Evolutionary conservation across 169 alveolate genomes (phyloP).

Genomic region (Amoebophrya sp.): DNA sequence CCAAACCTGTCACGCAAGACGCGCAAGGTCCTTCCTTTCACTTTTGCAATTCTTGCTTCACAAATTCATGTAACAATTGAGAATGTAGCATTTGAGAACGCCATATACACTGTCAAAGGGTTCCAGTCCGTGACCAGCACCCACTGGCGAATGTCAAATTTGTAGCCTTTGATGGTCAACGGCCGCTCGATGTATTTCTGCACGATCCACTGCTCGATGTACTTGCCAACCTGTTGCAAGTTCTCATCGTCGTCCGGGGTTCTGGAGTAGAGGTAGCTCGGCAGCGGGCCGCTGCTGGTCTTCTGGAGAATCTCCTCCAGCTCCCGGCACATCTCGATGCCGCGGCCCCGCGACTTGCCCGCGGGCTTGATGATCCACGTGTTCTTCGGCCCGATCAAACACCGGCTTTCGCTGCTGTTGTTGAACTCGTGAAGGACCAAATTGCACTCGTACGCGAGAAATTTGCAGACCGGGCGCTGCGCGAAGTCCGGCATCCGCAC

Average conservation of each 20-base stretch:
- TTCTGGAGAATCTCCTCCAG: background rate
- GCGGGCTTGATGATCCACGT: constrained; percentile 21
- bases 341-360: background rate
- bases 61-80: no score
- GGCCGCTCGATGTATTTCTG: constrained; percentile 67
- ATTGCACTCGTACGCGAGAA: background rate
- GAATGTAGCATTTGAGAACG: no score
- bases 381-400: background rate
- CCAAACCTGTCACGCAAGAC: no score
- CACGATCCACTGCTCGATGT: constrained; percentile 39
- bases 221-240: background rate
- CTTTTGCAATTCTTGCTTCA: no score
- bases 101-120: constrained; percentile 63
- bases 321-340: constrained; percentile 15
- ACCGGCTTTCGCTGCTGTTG: background rate
- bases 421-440: background rate
- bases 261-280: background rate
- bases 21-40: no score
- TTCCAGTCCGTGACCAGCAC: constrained; percentile 69
- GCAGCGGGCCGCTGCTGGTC: constrained; percentile 3
- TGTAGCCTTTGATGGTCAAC: constrained; percentile 50
- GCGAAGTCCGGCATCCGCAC: background rate
- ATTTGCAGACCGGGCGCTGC: background rate
- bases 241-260: constrained; percentile 10
- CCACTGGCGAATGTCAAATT: constrained; percentile 77